Evolutionary conservation across 768 basidiomycete genomes (phyloP).

Genomic region (Serendipita vermifera): DNA sequence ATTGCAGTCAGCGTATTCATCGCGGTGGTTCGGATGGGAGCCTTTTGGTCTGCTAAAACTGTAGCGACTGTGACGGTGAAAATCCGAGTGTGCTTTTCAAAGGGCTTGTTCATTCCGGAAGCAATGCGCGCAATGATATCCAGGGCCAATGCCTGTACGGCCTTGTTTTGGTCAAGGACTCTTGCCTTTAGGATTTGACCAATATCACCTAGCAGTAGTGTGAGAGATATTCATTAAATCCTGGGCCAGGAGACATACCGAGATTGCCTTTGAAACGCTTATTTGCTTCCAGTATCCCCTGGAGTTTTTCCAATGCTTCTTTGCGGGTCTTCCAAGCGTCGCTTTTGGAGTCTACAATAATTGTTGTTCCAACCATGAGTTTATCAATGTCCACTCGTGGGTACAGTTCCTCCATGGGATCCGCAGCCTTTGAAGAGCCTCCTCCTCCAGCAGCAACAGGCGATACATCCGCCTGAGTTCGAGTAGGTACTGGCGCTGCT

Average conservation of each 20-base stretch:
- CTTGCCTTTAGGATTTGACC: slow-evolving; percentile 77
- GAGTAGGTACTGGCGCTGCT: slow-evolving; percentile 61
- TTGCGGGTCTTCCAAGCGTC: slow-evolving; percentile 97
- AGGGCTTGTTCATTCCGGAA: slow-evolving; percentile 87
- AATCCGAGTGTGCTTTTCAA: slow-evolving; percentile 76
- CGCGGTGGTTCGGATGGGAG: slow-evolving; percentile 66
- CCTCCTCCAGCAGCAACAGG: slow-evolving; percentile 33
- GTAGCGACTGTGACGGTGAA: slow-evolving; percentile 66
- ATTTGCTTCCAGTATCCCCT: slow-evolving; percentile 81
- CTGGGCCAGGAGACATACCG: slow-evolving; percentile 38
- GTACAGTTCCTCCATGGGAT: slow-evolving; percentile 87
- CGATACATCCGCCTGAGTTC: slow-evolving; percentile 63
- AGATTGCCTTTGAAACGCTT: slow-evolving; percentile 83
- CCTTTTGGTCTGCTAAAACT: slow-evolving; percentile 88
- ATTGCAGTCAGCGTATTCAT: slow-evolving; percentile 70
- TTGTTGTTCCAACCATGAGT: slow-evolving; percentile 68
- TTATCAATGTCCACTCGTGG: slow-evolving; percentile 88
- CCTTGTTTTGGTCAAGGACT: slow-evolving; percentile 84
- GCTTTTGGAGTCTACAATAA: slow-evolving; percentile 72
- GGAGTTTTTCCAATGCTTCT: slow-evolving; percentile 77
- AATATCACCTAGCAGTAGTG: slow-evolving; percentile 60
- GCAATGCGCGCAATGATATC: slow-evolving; percentile 86
- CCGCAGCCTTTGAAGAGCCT: slow-evolving; percentile 34
- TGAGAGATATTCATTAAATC: background rate
- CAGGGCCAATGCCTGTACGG: slow-evolving; percentile 79